A percentile compares a stretch with the other conserved stretches of the same genome.
These are phyloP conservation scores for Parathielavia hyrcaniae DNA, from an alignment of 495 filamentous ascomycete species.

Conservation along the genomic window DNA sequence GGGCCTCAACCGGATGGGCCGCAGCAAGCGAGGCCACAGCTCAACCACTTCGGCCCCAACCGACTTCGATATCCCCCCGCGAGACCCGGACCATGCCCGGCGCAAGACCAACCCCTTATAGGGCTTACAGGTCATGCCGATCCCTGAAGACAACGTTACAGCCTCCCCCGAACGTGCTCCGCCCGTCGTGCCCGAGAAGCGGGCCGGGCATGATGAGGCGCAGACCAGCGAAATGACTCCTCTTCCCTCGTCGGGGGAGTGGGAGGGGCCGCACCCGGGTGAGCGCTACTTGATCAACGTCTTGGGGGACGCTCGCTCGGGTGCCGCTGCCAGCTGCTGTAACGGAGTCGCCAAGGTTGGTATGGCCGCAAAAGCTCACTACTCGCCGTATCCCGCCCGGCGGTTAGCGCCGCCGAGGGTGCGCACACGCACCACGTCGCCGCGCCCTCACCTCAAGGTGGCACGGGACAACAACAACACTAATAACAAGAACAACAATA, in stretches of 20 bases:
- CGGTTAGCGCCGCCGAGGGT: slow-evolving; percentile 29
- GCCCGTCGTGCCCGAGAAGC: slow-evolving; percentile 19
- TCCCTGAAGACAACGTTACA: slow-evolving; percentile 34
- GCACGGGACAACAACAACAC: slow-evolving; percentile 32
- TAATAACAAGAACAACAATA: slow-evolving; percentile 18
- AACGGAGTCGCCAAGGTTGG: slow-evolving; percentile 39
- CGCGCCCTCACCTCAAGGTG: slow-evolving; percentile 33
- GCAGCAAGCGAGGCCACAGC: slow-evolving; percentile 37
- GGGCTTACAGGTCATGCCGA: slow-evolving; percentile 50
- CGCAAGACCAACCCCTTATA: slow-evolving; percentile 42
- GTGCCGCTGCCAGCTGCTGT: slow-evolving; percentile 26
- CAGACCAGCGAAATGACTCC: slow-evolving; percentile 18
- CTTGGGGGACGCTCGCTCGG: slow-evolving; percentile 28
- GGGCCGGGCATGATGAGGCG: slow-evolving; percentile 13
- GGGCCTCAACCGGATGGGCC: slow-evolving; percentile 57
- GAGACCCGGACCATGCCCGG: slow-evolving; percentile 28
- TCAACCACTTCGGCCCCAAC: slow-evolving; percentile 32
- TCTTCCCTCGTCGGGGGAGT: slow-evolving; percentile 23
- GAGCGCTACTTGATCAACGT: slow-evolving; percentile 35
- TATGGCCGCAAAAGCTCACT: slow-evolving; percentile 51
- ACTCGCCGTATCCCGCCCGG: slow-evolving; percentile 22
- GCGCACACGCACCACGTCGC: slow-evolving; percentile 26
- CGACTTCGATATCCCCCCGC: slow-evolving; percentile 23
- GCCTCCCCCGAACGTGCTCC: slow-evolving; percentile 17
- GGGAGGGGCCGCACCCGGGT: slow-evolving; percentile 47